These are phyloP conservation scores for Globisporangium radiosum DNA, from an alignment of 352 stramenopile species.

Conservation along the genomic window DNA sequence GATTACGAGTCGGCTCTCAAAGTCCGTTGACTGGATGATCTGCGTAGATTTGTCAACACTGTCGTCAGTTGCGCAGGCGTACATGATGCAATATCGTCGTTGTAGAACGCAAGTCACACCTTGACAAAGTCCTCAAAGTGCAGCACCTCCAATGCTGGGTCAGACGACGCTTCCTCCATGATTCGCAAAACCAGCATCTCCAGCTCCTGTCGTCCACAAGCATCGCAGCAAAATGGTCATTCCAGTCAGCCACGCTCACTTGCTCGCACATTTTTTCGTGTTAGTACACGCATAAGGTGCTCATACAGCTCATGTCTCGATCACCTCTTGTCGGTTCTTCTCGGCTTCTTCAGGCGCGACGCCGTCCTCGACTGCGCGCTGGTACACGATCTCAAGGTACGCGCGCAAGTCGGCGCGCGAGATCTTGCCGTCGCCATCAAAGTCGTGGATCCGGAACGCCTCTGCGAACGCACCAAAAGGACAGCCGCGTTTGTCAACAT, in stretches of 20 bases:
- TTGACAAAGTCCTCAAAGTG: slow-evolving; percentile 62
- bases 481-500: too few relatives aligned
- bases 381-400: slow-evolving; percentile 42
- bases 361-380: slow-evolving; percentile 20
- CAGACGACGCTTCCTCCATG: slow-evolving; percentile 47
- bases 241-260: too few relatives aligned
- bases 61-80: not conserved
- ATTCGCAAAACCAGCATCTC: slow-evolving; percentile 37
- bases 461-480: slow-evolving; percentile 13
- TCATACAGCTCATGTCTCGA: slow-evolving; percentile 2
- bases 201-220: slow-evolving; percentile 17
- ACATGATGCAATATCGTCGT: not conserved
- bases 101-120: slow-evolving; percentile 8
- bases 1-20: slow-evolving; percentile 49
- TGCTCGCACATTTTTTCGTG: too few relatives aligned
- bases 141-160: slow-evolving; percentile 36
- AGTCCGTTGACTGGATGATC: slow-evolving; percentile 55
- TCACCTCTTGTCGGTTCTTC: slow-evolving; percentile 24
- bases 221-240: too few relatives aligned
- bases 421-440: slow-evolving; percentile 66
- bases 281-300: not conserved
- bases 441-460: slow-evolving; percentile 67
- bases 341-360: slow-evolving; percentile 10
- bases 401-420: slow-evolving; percentile 40
- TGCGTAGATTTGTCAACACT: slow-evolving; percentile 4